A percentile compares a stretch with the other conserved stretches of the same genome.
Conservation (phyloP, 1,139 yeast species). For the Kazachstania sp. region DNA sequence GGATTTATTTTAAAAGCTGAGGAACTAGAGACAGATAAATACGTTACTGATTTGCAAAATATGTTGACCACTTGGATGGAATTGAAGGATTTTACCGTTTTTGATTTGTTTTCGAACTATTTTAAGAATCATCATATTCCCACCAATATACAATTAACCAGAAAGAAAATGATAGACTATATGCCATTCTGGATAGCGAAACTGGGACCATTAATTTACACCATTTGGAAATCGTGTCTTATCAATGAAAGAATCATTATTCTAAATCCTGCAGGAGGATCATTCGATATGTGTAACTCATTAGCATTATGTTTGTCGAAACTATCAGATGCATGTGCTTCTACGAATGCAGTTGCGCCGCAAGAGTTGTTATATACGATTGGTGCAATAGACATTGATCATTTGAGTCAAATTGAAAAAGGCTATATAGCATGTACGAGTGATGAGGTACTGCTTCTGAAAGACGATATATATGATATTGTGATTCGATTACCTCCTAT, state of each 20-base stretch:
- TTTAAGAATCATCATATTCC: constrained; percentile 13
- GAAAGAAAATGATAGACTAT: constrained; percentile 20
- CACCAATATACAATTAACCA: neutral
- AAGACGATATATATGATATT: constrained; percentile 47
- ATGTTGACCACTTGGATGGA: constrained; percentile 33
- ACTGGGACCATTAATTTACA: constrained; percentile 68
- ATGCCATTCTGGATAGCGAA: constrained; percentile 25
- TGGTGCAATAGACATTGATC: constrained; percentile 37
- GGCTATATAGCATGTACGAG: constrained; percentile 60
- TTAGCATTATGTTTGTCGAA: constrained; percentile 42
- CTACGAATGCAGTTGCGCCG: constrained; percentile 12
- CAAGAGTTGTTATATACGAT: constrained; percentile 54
- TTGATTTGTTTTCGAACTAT: constrained; percentile 28
- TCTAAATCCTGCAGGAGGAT: constrained; percentile 37
- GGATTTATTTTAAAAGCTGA: constrained; percentile 44
- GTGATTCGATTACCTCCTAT: constrained; percentile 34
- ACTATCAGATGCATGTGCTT: constrained; percentile 31
- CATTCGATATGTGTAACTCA: constrained; percentile 38
- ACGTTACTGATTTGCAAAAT: constrained; percentile 39
- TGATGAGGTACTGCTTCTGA: constrained; percentile 59
- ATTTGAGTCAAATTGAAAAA: constrained; percentile 12
- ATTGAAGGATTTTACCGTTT: constrained; percentile 13
- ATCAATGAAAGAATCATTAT: constrained; percentile 54
- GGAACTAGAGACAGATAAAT: constrained; percentile 48
- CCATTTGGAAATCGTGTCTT: constrained; percentile 60